Percentiles rank a stretch among this genome's conserved stretches.
Conservation (phyloP, 2,329 filamentous ascomycete genomes). For the Westerdykella aurantiaca region DNA sequence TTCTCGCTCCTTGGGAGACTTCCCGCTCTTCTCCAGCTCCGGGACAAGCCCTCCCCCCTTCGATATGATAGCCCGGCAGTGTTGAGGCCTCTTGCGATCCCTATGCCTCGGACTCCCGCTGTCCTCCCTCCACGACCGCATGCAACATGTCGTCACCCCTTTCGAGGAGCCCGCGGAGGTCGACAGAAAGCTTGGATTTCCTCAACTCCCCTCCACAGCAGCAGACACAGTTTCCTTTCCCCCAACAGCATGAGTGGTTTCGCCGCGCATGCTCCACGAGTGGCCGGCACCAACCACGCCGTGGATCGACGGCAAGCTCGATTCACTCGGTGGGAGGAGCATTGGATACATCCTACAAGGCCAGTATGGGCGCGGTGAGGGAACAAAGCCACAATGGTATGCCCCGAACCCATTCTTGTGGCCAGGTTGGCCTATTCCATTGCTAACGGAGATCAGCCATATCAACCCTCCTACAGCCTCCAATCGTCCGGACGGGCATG, state of each 20-base stretch:
- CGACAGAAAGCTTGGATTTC: constrained; percentile 46
- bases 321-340: constrained; percentile 81
- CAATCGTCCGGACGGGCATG: constrained; percentile 82
- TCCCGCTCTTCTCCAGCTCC: not conserved
- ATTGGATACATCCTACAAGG: constrained; percentile 62
- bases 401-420: not conserved
- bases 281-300: constrained; percentile 52
- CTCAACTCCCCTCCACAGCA: constrained; percentile 38
- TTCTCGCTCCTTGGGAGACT: no score
- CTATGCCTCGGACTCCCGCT: constrained; percentile 31
- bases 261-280: constrained; percentile 43
- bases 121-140: constrained; percentile 14
- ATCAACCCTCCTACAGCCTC: constrained; percentile 84
- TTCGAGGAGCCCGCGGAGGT: constrained; percentile 36
- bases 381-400: constrained; percentile 82
- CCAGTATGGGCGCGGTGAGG: constrained; percentile 53
- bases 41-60: not conserved
- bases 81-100: constrained; percentile 9
- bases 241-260: constrained; percentile 52
- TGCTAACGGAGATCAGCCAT: constrained; percentile 56
- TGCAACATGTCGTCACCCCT: constrained; percentile 37
- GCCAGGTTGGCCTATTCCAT: not conserved
- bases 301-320: constrained; percentile 82
- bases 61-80: constrained; percentile 3
- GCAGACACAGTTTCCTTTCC: constrained; percentile 50